Percentiles rank a stretch among this genome's conserved stretches.
These are phyloP conservation scores for Grosmannia serpens DNA, from an alignment of 2,329 filamentous ascomycete genomes.

Conservation along the genomic window DNA sequence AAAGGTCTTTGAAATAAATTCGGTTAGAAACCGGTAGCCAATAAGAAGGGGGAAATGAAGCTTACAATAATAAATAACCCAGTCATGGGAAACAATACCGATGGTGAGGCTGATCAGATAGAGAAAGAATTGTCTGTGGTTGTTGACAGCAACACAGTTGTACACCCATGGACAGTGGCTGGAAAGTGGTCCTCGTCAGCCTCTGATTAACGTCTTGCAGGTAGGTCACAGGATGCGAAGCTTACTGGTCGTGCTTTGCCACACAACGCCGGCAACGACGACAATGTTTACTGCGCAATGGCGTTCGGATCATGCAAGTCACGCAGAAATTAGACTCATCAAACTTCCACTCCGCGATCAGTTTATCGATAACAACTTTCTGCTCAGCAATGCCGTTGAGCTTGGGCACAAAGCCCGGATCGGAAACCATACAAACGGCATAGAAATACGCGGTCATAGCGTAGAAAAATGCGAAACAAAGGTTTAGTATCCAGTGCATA, in stretches of 20 bases:
- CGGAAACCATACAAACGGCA: slow-evolving; percentile 68
- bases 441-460: slow-evolving; percentile 76
- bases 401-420: slow-evolving; percentile 90
- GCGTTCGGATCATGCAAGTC: slow-evolving; percentile 86
- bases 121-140: slow-evolving; percentile 88
- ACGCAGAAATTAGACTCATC: slow-evolving; percentile 93
- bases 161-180: slow-evolving; percentile 97
- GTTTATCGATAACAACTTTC: slow-evolving; percentile 76
- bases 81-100: slow-evolving; percentile 62
- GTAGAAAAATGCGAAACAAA: slow-evolving; percentile 57
- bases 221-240: slow-evolving; percentile 12
- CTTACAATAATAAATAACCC: slow-evolving; percentile 62
- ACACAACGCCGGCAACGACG: slow-evolving; percentile 84
- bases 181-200: background rate
- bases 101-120: slow-evolving; percentile 71
- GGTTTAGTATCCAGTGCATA: slow-evolving; percentile 61
- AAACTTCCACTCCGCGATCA: slow-evolving; percentile 77
- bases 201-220: background rate
- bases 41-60: background rate
- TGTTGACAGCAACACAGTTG: slow-evolving; percentile 92
- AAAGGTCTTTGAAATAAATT: slow-evolving; percentile 44
- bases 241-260: slow-evolving; percentile 92
- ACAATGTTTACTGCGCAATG: slow-evolving; percentile 92
- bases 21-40: slow-evolving; percentile 14
- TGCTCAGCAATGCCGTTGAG: slow-evolving; percentile 81